Evolutionary conservation across 2,329 filamentous ascomycete genomes (phyloP).

Genomic region (Claviceps fusiformis): DNA sequence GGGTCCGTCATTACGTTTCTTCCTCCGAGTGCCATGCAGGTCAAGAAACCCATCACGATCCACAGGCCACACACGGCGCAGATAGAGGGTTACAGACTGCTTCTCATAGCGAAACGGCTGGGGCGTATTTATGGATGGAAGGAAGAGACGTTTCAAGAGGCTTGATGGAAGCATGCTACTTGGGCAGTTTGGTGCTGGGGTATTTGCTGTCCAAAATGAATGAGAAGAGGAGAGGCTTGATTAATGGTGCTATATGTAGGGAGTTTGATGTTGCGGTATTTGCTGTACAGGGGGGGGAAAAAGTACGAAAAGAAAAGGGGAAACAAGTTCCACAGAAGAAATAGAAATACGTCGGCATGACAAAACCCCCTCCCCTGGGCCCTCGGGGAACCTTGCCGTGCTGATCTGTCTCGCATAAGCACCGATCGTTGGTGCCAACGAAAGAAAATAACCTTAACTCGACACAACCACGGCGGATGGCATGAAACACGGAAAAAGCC

Average conservation of each 20-base stretch:
- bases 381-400: no score
- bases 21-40: neutral
- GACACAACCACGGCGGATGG: no score
- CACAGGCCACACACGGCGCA: neutral
- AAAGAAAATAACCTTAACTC: neutral
- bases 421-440: neutral
- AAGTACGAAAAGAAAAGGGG: neutral
- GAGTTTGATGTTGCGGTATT: neutral
- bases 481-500: no score
- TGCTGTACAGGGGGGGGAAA: neutral
- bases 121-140: neutral
- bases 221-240: no score
- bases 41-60: neutral
- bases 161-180: neutral
- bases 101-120: neutral
- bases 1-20: neutral
- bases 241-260: no score
- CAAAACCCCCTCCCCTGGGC: neutral
- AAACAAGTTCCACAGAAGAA: neutral
- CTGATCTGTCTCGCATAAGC: neutral
- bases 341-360: neutral
- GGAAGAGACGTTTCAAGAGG: neutral
- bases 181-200: no score
- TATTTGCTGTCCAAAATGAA: no score
- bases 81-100: neutral